These are phyloP conservation scores for Podila minutissima DNA, from an alignment of 192 early-diverging fungal genomes.

Conservation along the genomic window DNA sequence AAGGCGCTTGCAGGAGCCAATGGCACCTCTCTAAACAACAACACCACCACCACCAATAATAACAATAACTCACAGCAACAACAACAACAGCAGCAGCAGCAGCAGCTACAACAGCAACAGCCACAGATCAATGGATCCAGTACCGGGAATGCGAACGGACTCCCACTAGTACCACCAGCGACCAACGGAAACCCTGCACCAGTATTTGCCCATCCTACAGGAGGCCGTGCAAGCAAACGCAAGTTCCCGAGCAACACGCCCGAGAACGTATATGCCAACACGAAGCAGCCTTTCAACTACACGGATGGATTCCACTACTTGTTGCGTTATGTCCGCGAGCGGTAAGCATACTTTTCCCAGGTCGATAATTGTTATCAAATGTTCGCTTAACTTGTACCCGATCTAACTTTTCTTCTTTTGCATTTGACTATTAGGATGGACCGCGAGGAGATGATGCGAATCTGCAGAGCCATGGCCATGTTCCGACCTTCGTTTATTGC, in stretches of 20 bases:
- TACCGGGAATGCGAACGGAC: not conserved
- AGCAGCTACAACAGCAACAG: slow-evolving; percentile 6
- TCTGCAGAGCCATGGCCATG: slow-evolving; percentile 82
- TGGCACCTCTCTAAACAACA: slow-evolving; percentile 18
- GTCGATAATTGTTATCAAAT: too few species aligned
- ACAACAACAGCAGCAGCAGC: slow-evolving; percentile 9
- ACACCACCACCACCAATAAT: slow-evolving; percentile 5
- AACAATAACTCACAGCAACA: slow-evolving; percentile 5
- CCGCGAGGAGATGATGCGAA: slow-evolving; percentile 83
- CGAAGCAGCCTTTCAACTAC: slow-evolving; percentile 89
- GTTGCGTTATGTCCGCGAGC: slow-evolving; percentile 80
- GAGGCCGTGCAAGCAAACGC: slow-evolving; percentile 45
- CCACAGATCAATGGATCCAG: not conserved
- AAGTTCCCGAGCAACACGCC: slow-evolving; percentile 58
- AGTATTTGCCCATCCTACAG: slow-evolving; percentile 21
- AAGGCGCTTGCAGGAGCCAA: slow-evolving; percentile 26
- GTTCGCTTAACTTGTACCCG: not conserved
- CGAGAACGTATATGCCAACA: slow-evolving; percentile 80
- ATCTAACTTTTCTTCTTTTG: not conserved
- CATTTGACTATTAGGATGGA: slow-evolving; percentile 70
- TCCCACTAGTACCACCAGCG: not conserved
- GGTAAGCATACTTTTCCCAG: slow-evolving; percentile 47
- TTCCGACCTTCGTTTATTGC: slow-evolving; percentile 93
- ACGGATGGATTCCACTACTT: slow-evolving; percentile 94
- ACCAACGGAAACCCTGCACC: slow-evolving; percentile 8